Percentiles rank a stretch among this genome's conserved stretches.
Conservation (phyloP, 2,329 filamentous ascomycete species). For the Sporothrix brasiliensis region DNA sequence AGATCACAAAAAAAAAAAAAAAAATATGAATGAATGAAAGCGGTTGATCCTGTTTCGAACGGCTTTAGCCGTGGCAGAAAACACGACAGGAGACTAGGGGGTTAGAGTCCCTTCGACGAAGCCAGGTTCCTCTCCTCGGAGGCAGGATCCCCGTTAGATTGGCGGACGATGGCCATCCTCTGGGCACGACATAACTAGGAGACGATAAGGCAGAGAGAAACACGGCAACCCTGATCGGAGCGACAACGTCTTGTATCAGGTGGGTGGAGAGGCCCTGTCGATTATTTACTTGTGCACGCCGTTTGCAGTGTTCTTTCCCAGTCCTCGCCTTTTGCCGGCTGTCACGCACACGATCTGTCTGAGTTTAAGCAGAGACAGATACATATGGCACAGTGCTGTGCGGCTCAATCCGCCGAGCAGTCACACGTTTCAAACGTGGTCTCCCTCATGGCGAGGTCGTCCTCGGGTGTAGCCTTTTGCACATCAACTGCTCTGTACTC, state of each 20-base stretch:
- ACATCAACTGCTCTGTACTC: no score
- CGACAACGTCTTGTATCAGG: conserved; percentile 9
- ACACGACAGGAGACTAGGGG: conserved; percentile 11
- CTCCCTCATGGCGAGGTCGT: background rate
- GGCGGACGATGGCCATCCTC: background rate
- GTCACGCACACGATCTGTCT: background rate
- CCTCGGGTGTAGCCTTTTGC: background rate
- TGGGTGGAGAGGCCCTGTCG: conserved; percentile 17
- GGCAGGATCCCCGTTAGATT: background rate
- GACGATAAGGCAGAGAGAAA: background rate
- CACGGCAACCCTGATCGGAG: background rate
- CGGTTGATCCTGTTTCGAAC: conserved; percentile 3
- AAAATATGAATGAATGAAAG: no score
- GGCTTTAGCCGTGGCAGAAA: conserved; percentile 22
- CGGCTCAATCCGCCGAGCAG: conserved; percentile 15
- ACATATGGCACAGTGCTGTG: background rate
- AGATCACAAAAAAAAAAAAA: background rate
- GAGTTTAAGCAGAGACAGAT: background rate
- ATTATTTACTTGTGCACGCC: background rate
- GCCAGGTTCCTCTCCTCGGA: background rate
- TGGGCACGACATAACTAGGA: background rate
- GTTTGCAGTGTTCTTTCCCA: background rate
- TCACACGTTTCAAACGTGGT: conserved; percentile 19
- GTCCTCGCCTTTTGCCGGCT: background rate
- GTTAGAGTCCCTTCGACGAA: background rate